Evolutionary conservation across 2,329 filamentous ascomycete species (phyloP).

Genomic region (Ilyonectria mors-panacis): DNA sequence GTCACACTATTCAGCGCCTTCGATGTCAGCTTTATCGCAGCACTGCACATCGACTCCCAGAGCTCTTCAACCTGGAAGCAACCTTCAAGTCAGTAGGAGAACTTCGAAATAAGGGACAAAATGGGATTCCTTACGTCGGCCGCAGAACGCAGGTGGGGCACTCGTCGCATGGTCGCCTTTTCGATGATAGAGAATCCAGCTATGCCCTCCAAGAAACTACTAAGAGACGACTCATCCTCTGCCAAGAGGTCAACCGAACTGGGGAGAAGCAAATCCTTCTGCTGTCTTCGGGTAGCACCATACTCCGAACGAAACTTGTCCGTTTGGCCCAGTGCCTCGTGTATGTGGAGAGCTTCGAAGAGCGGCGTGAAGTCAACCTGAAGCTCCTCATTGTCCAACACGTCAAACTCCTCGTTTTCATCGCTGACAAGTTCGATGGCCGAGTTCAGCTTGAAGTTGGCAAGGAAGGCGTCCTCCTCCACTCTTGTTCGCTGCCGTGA

Average conservation of each 20-base stretch:
- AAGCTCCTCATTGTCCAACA: constrained; percentile 94
- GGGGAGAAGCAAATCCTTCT: constrained; percentile 92
- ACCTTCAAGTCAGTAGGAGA: constrained; percentile 20
- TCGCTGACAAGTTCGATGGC: constrained; percentile 96
- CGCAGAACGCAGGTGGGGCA: constrained; percentile 84
- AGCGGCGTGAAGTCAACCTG: constrained; percentile 95
- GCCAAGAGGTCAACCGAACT: constrained; percentile 81
- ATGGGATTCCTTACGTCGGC: constrained; percentile 78
- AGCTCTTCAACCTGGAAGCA: constrained; percentile 86
- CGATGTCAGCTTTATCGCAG: constrained; percentile 85
- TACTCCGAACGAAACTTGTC: constrained; percentile 95
- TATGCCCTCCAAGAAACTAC: constrained; percentile 92
- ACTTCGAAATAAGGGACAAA: background rate
- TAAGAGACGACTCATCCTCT: constrained; percentile 89
- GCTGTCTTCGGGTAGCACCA: constrained; percentile 88
- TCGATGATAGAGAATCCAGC: constrained; percentile 97
- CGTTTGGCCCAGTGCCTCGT: constrained; percentile 91
- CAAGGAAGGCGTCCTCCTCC: constrained; percentile 81
- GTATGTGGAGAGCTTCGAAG: constrained; percentile 96
- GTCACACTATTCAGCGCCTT: constrained; percentile 84
- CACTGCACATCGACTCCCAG: constrained; percentile 98
- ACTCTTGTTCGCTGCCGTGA: constrained; percentile 86
- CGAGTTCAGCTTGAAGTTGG: constrained; percentile 92
- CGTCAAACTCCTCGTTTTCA: constrained; percentile 94
- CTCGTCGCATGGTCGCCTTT: constrained; percentile 90